A percentile compares a stretch with the other conserved stretches of the same genome.
Conservation (phyloP, 352 stramenopile species). For the Pythium biforme region DNA sequence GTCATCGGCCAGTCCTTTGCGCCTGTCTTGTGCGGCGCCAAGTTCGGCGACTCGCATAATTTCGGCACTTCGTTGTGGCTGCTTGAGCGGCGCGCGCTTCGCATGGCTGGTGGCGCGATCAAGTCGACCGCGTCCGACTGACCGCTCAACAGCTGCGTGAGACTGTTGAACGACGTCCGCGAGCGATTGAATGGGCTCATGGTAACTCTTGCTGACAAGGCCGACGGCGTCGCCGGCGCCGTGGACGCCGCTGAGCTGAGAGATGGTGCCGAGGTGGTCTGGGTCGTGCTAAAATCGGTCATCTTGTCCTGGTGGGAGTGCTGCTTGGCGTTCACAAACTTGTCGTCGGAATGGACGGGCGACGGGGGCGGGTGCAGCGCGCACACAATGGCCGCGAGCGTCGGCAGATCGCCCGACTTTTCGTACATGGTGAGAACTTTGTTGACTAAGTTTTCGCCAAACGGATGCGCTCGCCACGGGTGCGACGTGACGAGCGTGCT, state of each 20-base stretch:
- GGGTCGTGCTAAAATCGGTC: not conserved
- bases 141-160: conserved; percentile 22
- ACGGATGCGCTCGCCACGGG: conserved; percentile 78
- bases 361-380: conserved; percentile 27
- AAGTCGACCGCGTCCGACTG: conserved; percentile 33
- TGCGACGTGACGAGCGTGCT: conserved; percentile 42
- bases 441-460: conserved; percentile 72
- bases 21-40: conserved; percentile 1
- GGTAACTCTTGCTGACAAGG: not conserved
- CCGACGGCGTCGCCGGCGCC: not conserved
- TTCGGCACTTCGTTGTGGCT: conserved; percentile 60
- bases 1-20: conserved; percentile 45
- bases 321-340: not conserved
- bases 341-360: not conserved
- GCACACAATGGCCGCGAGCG: conserved; percentile 79
- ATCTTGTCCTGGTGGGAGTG: not conserved
- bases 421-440: conserved; percentile 83
- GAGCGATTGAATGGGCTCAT: conserved; percentile 23
- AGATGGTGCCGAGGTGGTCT: not conserved
- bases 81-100: conserved; percentile 47
- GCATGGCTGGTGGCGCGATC: conserved; percentile 44
- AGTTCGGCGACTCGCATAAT: conserved; percentile 8
- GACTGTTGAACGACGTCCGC: conserved; percentile 29
- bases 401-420: conserved; percentile 67
- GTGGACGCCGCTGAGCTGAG: not conserved